Evolutionary conservation across 1,139 yeast species (phyloP).

Genomic region (Pichia sp.): DNA sequence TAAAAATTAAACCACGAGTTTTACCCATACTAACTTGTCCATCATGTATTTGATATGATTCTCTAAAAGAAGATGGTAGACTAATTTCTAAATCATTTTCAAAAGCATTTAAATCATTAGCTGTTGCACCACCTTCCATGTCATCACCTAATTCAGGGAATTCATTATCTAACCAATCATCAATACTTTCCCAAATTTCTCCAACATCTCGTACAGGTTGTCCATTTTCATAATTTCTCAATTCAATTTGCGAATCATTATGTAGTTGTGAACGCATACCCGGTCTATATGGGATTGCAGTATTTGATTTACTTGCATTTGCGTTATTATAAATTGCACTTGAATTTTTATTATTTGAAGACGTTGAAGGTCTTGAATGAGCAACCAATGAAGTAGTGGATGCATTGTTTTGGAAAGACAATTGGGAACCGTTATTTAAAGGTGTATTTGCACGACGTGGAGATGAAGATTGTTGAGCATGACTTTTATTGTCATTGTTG

Average conservation of each 20-base stretch:
- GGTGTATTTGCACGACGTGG: constrained; percentile 3
- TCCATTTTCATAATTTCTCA: constrained; percentile 45
- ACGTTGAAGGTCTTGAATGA: constrained; percentile 27
- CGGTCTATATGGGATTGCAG: constrained; percentile 33
- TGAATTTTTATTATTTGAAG: constrained; percentile 9
- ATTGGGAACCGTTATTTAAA: constrained; percentile 18
- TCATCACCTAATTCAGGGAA: constrained; percentile 77
- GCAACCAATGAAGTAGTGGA: constrained; percentile 27
- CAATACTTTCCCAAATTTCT: constrained; percentile 70
- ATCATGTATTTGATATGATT: constrained; percentile 68
- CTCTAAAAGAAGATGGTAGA: constrained; percentile 70
- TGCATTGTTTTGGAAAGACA: constrained; percentile 24
- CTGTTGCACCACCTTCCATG: constrained; percentile 63
- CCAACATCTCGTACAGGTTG: constrained; percentile 68
- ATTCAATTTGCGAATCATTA: constrained; percentile 36
- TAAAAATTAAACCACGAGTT: constrained; percentile 57
- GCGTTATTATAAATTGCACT: neutral
- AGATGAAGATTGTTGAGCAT: constrained; percentile 1
- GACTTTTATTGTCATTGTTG: constrained; percentile 27
- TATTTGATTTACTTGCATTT: constrained; percentile 12
- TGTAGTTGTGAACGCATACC: constrained; percentile 37
- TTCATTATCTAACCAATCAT: constrained; percentile 66
- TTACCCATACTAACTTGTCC: constrained; percentile 76
- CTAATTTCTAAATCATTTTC: constrained; percentile 64
- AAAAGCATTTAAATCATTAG: constrained; percentile 69